These are phyloP conservation scores for Datisca glomerata DNA, from an alignment of 306 rosid species.

Conservation along the genomic window DNA sequence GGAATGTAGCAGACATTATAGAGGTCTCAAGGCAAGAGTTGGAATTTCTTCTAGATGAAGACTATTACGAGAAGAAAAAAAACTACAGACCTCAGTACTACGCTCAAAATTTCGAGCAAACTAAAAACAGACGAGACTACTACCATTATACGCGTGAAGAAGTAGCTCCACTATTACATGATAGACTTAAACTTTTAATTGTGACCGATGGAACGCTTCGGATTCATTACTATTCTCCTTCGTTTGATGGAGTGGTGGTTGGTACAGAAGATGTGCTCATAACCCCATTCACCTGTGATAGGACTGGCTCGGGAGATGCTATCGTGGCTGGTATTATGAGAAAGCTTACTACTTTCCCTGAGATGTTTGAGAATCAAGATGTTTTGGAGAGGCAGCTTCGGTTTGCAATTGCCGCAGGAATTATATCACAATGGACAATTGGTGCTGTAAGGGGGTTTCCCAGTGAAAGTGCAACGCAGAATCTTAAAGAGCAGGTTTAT, in stretches of 20 bases:
- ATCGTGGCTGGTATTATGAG: slow-evolving; percentile 82
- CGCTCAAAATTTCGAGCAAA: slow-evolving; percentile 53
- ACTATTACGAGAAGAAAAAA: slow-evolving; percentile 47
- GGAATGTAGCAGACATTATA: slow-evolving; percentile 65
- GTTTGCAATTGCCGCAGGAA: slow-evolving; percentile 80
- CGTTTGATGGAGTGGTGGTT: slow-evolving; percentile 55
- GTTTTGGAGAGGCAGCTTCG: slow-evolving; percentile 72
- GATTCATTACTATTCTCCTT: slow-evolving; percentile 76
- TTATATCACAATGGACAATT: slow-evolving; percentile 90
- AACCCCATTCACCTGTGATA: slow-evolving; percentile 87
- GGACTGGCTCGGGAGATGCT: slow-evolving; percentile 98
- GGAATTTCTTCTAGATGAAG: slow-evolving; percentile 88
- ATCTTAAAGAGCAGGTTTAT: slow-evolving; percentile 94
- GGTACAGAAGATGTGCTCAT: slow-evolving; percentile 95
- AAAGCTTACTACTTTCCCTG: slow-evolving; percentile 67
- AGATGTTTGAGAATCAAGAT: slow-evolving; percentile 70
- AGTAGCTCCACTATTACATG: slow-evolving; percentile 72
- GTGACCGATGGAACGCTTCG: slow-evolving; percentile 81
- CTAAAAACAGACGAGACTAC: slow-evolving; percentile 56
- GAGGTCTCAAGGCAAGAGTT: slow-evolving; percentile 77
- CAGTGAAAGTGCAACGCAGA: slow-evolving; percentile 92
- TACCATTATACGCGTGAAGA: slow-evolving; percentile 78
- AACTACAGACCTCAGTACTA: slow-evolving; percentile 72
- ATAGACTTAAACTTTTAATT: slow-evolving; percentile 44
- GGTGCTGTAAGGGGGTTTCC: slow-evolving; percentile 89